Conservation (phyloP, 2,329 filamentous ascomycete species). For the Coniella lustricola region DNA sequence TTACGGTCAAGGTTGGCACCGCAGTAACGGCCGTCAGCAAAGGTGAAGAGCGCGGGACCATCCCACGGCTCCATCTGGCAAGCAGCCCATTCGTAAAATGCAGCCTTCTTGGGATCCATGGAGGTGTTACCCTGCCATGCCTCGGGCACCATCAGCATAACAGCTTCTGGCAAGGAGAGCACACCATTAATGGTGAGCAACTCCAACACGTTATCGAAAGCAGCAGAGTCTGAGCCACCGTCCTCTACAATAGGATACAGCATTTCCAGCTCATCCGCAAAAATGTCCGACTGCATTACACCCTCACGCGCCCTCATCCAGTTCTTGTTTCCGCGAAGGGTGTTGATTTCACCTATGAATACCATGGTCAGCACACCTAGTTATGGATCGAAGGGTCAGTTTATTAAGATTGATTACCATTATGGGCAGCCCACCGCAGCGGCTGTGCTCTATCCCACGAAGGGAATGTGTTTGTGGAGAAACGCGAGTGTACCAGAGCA, state of each 20-base stretch:
- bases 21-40: constrained; percentile 92
- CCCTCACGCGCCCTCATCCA: constrained; percentile 98
- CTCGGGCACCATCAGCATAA: constrained; percentile 98
- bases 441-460: constrained; percentile 98
- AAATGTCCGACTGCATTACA: constrained; percentile 85
- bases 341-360: constrained; percentile 81
- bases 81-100: constrained; percentile 97
- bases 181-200: constrained; percentile 92
- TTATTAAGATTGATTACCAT: no score
- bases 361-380: constrained; percentile 18
- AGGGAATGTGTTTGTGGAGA: constrained; percentile 97
- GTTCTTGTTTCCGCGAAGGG: constrained; percentile 95
- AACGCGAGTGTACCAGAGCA: constrained; percentile 91
- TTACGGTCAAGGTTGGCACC: constrained; percentile 96
- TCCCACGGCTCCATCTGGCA: constrained; percentile 99
- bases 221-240: constrained; percentile 91
- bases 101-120: constrained; percentile 92
- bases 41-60: constrained; percentile 92
- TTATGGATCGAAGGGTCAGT: not conserved
- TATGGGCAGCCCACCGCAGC: constrained; percentile 93
- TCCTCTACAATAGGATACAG: constrained; percentile 95
- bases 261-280: constrained; percentile 82
- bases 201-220: constrained; percentile 95
- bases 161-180: constrained; percentile 85
- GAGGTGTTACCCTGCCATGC: constrained; percentile 91